Base-by-base conservation (phyloP, 2,329 filamentous ascomycete genomes). In the Kalmusia sp. region DNA sequence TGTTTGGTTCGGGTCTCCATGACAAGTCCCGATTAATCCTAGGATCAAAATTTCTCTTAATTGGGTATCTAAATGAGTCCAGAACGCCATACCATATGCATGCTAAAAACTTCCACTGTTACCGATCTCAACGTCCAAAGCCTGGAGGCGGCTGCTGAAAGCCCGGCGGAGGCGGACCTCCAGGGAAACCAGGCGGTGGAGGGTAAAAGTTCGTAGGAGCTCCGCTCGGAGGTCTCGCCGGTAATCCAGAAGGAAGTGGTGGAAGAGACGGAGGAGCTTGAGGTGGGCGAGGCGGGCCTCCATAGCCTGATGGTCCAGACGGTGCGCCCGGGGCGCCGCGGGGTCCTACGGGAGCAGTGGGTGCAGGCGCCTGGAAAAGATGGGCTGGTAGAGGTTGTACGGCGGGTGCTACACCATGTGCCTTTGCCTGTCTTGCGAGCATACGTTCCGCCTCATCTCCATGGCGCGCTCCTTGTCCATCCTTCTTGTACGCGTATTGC, bases 401-500 rank as follows among this genome's bases (percentile, higher is more conserved):
- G 61, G 92, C 89, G 30, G 92, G 90, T 47, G 92, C 86, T 55
- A 99, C 90, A 68, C 96, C 96, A 75, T 97, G 91, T 72, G 93
- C 93, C 78, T 93, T 93, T 52, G 93, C 95, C 77, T 97, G 91
- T 24, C 90, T 88, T 25, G 95, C 95, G 40, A 99, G 85, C 80
- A 92, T 90, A 69, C 95, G 84, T 78, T 99, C 95, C 25, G 95
- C 95, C 65, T 92, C 85, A 73, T 99, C 95, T 66, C 95, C 95
- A 72, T 99, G 95, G 53, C 95, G 84, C 78, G 98, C 93, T 65
- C 93, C 93, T 79, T 96, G 96, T 63, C 95, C 95, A 69, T 99
- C 95, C 78, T 98, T 98, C 83, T 99, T 99, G 84, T 96, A 98
- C 33, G 95, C 95, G 75, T 98, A 99, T 76, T 98, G 93, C 38